Conservation (phyloP, 805 yeast genomes). For the Yarrowia porcina region DNA sequence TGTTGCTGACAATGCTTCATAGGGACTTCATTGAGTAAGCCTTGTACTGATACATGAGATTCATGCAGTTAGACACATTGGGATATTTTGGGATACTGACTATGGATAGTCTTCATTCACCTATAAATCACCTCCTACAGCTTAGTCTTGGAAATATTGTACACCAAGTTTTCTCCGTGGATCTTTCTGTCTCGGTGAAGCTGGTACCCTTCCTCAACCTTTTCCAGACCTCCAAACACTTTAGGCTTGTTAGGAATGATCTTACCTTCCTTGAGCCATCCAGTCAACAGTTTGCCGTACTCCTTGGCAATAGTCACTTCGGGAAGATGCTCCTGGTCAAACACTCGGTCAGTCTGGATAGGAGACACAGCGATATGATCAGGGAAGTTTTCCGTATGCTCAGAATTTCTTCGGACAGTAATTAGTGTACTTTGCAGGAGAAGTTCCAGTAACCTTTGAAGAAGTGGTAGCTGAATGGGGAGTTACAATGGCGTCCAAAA, state of each 20-base stretch:
- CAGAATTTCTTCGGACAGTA: constrained; percentile 11
- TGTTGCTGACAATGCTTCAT: too few species aligned
- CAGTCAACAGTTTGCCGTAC: constrained; percentile 1
- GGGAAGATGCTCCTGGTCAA: constrained; percentile 19
- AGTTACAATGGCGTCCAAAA: constrained; percentile 17
- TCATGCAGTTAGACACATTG: too few species aligned
- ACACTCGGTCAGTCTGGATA: constrained; percentile 6
- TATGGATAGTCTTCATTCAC: too few species aligned
- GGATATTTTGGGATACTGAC: too few species aligned
- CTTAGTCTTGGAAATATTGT: constrained; percentile 11
- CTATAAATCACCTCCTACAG: too few species aligned
- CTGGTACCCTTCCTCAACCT: constrained; percentile 16
- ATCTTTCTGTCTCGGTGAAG: constrained; percentile 17
- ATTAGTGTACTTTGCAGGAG: constrained; percentile 17
- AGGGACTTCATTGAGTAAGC: too few species aligned
- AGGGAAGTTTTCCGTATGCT: constrained; percentile 20
- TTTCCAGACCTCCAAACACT: constrained; percentile 14
- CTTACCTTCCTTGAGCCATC: constrained; percentile 11
- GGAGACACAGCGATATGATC: constrained; percentile 13
- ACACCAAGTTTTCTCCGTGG: constrained; percentile 17
- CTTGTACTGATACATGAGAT: too few species aligned
- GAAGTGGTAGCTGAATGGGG: constrained; percentile 14
- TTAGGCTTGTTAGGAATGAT: constrained; percentile 15
- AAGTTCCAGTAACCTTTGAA: neutral
- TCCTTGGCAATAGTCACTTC: constrained; percentile 10